phyloP scores from a whole-genome alignment of 2,329 filamentous ascomycete species.

The Tolypocladium tropicale region DNA sequence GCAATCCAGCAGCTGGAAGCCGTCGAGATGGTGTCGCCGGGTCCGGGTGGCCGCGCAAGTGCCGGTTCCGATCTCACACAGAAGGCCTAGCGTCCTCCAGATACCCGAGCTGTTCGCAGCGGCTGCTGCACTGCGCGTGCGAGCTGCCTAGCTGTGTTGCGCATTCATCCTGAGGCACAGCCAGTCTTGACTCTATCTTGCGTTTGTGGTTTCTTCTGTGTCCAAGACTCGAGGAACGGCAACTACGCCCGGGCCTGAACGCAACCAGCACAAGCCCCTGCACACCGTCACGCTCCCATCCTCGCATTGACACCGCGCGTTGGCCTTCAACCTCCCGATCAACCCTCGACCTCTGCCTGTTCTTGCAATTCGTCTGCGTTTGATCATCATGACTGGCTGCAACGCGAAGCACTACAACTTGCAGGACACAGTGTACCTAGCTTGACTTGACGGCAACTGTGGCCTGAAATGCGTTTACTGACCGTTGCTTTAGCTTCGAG shows the following conservation, averaged over 20 bases:
- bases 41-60: background rate
- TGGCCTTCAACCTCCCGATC: background rate
- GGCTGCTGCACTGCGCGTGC: background rate
- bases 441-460: background rate
- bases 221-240: background rate
- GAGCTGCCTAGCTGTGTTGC: background rate
- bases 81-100: background rate
- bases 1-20: background rate
- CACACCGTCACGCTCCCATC: background rate
- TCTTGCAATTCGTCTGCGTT: background rate
- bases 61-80: background rate
- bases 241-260: background rate
- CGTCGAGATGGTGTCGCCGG: background rate
- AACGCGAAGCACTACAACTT: constrained; percentile 31
- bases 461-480: constrained; percentile 6
- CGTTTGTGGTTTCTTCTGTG: background rate
- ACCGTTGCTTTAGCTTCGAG: constrained; percentile 60
- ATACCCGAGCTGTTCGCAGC: background rate
- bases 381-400: constrained; percentile 19
- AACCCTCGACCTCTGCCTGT: background rate
- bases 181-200: background rate
- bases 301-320: background rate
- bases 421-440: constrained; percentile 22
- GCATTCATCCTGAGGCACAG: background rate
- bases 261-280: background rate